Percentiles rank a stretch among this genome's conserved stretches.
Conservation (phyloP, 371 early-diverging fungal genomes). For the Circinella minor region DNA sequence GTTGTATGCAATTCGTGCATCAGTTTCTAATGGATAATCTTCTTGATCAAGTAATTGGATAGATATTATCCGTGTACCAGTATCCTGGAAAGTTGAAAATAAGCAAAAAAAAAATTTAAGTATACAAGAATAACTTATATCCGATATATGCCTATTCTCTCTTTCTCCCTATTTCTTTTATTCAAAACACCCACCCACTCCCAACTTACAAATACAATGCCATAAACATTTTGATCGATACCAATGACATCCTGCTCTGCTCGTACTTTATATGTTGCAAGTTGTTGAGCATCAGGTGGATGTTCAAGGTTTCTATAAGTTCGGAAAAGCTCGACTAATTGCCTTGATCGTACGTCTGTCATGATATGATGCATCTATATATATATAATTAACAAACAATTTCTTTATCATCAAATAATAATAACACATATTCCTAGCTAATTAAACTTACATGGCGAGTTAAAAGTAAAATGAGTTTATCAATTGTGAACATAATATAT, state of each 20-base stretch:
- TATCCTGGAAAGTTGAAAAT: constrained; percentile 32
- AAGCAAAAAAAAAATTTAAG: too few relatives aligned
- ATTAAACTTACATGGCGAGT: constrained; percentile 69
- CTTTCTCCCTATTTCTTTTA: too few relatives aligned
- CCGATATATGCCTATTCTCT: too few relatives aligned
- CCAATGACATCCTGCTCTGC: constrained; percentile 68
- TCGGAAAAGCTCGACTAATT: constrained; percentile 32
- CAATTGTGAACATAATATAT: constrained; percentile 84
- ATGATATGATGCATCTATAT: constrained; percentile 23
- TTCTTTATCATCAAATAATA: not conserved
- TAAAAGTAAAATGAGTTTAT: constrained; percentile 74
- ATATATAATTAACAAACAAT: not conserved
- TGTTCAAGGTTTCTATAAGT: constrained; percentile 21
- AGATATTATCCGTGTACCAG: constrained; percentile 63
- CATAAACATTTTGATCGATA: constrained; percentile 75
- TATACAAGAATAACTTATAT: too few relatives aligned
- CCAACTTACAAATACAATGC: constrained; percentile 75
- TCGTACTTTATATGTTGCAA: constrained; percentile 64
- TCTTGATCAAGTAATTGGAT: constrained; percentile 82
- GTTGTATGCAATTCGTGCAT: constrained; percentile 84
- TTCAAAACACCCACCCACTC: too few relatives aligned
- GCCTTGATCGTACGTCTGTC: constrained; percentile 23
- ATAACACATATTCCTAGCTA: not conserved
- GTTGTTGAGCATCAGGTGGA: constrained; percentile 17
- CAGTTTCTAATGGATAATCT: constrained; percentile 54